Conservation (phyloP, 345 rosid genomes). For the Gossypium anomalum region DNA sequence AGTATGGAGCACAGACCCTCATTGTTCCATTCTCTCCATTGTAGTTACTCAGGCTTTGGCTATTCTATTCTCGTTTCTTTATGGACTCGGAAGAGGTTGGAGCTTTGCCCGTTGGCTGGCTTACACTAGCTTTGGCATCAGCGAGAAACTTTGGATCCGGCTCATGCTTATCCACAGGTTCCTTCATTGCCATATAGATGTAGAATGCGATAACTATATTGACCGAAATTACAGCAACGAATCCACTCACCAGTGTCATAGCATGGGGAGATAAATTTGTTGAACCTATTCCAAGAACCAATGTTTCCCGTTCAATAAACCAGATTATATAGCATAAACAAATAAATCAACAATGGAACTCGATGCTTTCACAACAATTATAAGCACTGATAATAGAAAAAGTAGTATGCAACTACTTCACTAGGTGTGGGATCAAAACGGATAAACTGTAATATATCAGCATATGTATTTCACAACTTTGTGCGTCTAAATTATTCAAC, state of each 20-base stretch:
- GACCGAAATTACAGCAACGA: conserved; percentile 84
- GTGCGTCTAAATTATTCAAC: not conserved
- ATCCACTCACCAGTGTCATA: conserved; percentile 72
- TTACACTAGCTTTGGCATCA: conserved; percentile 70
- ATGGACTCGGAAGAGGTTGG: conserved; percentile 33
- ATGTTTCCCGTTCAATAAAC: not conserved
- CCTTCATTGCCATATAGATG: conserved; percentile 83
- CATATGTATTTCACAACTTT: not conserved
- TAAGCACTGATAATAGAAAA: not conserved
- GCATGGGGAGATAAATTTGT: conserved; percentile 57
- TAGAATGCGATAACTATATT: conserved; percentile 76
- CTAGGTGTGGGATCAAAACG: not conserved
- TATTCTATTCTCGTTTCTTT: conserved; percentile 44
- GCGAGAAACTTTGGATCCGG: conserved; percentile 78
- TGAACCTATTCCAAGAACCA: conserved; percentile 48
- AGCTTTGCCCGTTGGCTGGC: conserved; percentile 31
- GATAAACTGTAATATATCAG: not conserved
- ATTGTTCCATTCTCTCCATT: not conserved
- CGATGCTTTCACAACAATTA: not conserved
- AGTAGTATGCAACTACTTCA: not conserved
- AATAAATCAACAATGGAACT: not conserved
- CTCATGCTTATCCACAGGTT: conserved; percentile 71
- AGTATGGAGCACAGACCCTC: not conserved
- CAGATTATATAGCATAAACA: not conserved
- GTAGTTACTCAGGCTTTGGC: not conserved